Evolutionary conservation across 495 filamentous ascomycete species (phyloP).

Genomic region (Penicillium dipodomyicola): DNA sequence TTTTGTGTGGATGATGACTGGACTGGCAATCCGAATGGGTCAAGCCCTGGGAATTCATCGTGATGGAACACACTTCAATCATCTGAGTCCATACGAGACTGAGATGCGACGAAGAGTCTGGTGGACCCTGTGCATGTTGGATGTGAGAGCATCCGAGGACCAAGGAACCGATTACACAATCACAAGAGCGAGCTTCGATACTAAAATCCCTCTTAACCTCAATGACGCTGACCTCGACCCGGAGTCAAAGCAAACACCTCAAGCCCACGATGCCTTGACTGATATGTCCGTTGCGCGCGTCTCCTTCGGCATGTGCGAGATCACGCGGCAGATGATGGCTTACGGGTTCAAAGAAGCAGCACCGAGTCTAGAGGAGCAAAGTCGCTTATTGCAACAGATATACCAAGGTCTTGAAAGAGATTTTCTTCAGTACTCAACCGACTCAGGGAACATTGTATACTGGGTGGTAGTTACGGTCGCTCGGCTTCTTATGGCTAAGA

Average conservation of each 20-base stretch:
- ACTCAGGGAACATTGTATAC: conserved; percentile 36
- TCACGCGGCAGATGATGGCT: conserved; percentile 54
- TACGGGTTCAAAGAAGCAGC: conserved; percentile 16
- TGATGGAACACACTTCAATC: conserved; percentile 61
- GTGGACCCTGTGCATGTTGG: conserved; percentile 72
- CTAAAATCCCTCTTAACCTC: conserved; percentile 66
- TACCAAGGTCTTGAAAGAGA: conserved; percentile 40
- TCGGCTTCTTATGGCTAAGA: conserved; percentile 41
- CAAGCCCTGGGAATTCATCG: conserved; percentile 76
- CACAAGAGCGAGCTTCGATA: conserved; percentile 64
- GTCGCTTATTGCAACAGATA: conserved; percentile 41
- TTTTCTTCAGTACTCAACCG: conserved; percentile 43
- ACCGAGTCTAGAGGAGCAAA: conserved; percentile 42
- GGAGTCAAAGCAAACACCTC: conserved; percentile 54
- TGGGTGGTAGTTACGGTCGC: conserved; percentile 45
- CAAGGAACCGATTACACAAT: conserved; percentile 66
- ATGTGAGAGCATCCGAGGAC: conserved; percentile 72
- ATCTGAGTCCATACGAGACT: conserved; percentile 58
- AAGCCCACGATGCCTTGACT: conserved; percentile 57
- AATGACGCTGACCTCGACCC: conserved; percentile 73
- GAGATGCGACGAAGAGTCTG: conserved; percentile 74
- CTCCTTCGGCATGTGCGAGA: conserved; percentile 47
- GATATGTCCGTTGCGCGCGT: conserved; percentile 71
- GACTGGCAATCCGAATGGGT: conserved; percentile 69
- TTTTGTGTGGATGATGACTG: conserved; percentile 59